Base-by-base conservation (phyloP, 306 rosid genomes). In the Medicago lupulina region DNA sequence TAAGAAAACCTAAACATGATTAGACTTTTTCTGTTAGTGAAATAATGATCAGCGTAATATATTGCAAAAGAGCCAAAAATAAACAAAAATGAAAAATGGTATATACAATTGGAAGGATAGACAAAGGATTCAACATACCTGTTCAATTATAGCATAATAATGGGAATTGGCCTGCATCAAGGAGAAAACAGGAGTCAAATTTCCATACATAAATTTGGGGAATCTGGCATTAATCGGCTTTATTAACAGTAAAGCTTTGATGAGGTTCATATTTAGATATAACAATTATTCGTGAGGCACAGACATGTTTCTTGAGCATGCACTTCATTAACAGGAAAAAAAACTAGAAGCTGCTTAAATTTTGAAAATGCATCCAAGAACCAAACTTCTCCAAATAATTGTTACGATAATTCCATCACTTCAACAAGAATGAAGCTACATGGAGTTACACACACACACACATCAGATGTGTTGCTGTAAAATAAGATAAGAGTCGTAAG, bases 161-260 rank as follows among this genome's bases (percentile, higher is more conserved):
- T 95, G 97, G 66, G 97, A 92, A 85, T 95, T 95, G 43, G 99
- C 99, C 99, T 95, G 99, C 97, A 90, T 15, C 53, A 70, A 82
- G 40, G 67, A 72, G 67, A 79, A 59, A 67, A 67, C 72, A 74
- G 54, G 65, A 23, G 81, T 79, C 77, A 82, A 84, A 54, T 36
- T 75, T 68, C 80, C 76, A 23, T 69, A 74, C 58, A 57, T 19
- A 66, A 69, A 49, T 54, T 54, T 9, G 38, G 39, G 28, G 44
- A 55, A 7, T 34, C 7, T n/a, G 17, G 10, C 46, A 25, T 0
- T 50, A 68, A 44, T 40, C 28, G n/a, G 46, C 54, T 74, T 81
- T n/a, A 64, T 69, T 62, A 38, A 39, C n/a, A 12, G 7, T 64
- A 64, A 55, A 76, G 49, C 38, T 76, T 67, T 31, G 21, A 67